Base-by-base conservation (phyloP, 108 stramenopile genomes). In the Aurantiochytrium sp. region DNA sequence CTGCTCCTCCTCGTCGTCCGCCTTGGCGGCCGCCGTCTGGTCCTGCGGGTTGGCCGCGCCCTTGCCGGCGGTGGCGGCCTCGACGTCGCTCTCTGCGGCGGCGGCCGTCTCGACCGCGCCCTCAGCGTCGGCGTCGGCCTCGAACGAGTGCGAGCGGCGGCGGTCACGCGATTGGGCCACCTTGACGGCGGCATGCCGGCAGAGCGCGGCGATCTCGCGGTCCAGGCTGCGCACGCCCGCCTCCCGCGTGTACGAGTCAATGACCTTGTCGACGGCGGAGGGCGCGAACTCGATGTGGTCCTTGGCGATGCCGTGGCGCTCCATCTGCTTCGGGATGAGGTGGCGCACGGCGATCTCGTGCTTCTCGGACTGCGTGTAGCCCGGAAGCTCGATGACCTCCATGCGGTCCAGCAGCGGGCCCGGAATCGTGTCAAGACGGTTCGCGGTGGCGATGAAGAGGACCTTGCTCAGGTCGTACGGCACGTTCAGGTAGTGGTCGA, bases 381-480 rank as follows among this genome's bases (percentile, higher is more conserved):
- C 97, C 68, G 97, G 96, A 8, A 99, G 89, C 55, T 95, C 95
- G 87, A 99, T 96, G 37, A 97, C 94, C 90, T 99, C 98, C 97
- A 98, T 97, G 37, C 98, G 92, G 90, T 99, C 98, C 37, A 96
- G 89, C 52, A 99, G 90, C 4, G 98, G 97, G 1, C 94, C 97
- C 34, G 98, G 97, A 68, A 99, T 98, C 10, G 93, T 93, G 48
- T 95, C 95, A 52, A 95, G 87, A 42, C 95, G 95, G 92, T 99
- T 99, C 4, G 97, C 97, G 12, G 98, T 99, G 87, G 97, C 98
- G 92, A 99, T 95, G 88, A 99, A 99, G 31, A 98, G 92, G 22
- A 95, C 94, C 52, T 97, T 95, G 91, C 95, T 95, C 50, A 99
- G 96, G 91, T 99, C 98, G 5, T 98, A 95, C 3, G 97, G 97